Conservation (phyloP, 2,329 filamentous ascomycete species). For the Calonectria montana region DNA sequence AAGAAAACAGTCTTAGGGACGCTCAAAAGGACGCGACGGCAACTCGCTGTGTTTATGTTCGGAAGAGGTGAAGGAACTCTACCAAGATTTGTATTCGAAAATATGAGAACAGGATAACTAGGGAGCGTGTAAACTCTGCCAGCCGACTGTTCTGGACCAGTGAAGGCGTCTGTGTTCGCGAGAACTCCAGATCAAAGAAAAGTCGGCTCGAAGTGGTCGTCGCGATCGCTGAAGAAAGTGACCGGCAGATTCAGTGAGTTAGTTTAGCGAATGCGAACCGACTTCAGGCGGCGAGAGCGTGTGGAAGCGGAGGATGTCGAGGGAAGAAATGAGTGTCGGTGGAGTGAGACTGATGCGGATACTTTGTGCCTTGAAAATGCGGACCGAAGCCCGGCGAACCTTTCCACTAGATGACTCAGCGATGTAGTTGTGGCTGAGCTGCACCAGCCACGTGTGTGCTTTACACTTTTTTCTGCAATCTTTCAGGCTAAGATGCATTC, state of each 20-base stretch:
- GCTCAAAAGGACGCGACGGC: neutral
- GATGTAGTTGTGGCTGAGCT: neutral
- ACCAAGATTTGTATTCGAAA: conserved; percentile 8
- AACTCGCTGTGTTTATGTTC: conserved; percentile 5
- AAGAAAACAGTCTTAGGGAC: neutral
- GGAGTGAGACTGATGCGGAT: conserved; percentile 26
- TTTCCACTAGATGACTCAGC: conserved; percentile 30
- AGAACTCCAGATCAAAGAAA: conserved; percentile 50
- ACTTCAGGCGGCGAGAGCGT: conserved; percentile 50
- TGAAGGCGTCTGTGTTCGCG: conserved; percentile 68
- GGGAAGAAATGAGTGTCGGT: conserved; percentile 31
- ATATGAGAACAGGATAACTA: conserved; percentile 9
- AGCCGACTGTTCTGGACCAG: conserved; percentile 64
- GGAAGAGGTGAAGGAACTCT: neutral
- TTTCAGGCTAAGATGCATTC: conserved; percentile 3
- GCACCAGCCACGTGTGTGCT: conserved; percentile 6
- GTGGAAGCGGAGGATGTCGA: conserved; percentile 42
- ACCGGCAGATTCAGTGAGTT: conserved; percentile 29
- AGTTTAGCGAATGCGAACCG: conserved; percentile 45
- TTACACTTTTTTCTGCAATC: neutral
- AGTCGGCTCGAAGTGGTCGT: conserved; percentile 50
- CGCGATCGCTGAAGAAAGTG: conserved; percentile 37
- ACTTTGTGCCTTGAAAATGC: conserved; percentile 28
- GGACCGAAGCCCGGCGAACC: conserved; percentile 20
- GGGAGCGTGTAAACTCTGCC: conserved; percentile 40